Evolutionary conservation across 768 basidiomycete species (phyloP).

Genomic region (Saitozyma sp.): DNA sequence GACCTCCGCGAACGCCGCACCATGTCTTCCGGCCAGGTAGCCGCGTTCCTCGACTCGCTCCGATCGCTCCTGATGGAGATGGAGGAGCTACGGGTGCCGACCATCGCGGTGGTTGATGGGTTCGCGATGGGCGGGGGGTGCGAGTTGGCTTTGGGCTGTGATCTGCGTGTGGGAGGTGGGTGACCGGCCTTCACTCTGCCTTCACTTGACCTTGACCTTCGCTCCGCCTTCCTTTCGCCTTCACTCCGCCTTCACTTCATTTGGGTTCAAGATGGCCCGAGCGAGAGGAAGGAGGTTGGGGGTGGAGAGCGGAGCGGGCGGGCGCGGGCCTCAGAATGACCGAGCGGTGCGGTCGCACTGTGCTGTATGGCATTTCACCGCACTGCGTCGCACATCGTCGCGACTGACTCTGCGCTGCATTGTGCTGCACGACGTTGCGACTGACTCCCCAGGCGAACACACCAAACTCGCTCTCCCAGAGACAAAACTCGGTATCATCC

Average conservation of each 20-base stretch:
- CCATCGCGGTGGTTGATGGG: conserved; percentile 83
- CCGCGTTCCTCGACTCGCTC: conserved; percentile 73
- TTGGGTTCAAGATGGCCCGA: no score
- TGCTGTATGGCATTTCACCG: no score
- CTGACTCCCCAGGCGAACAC: conserved; percentile 16
- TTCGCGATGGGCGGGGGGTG: conserved; percentile 91
- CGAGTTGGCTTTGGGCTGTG: conserved; percentile 83
- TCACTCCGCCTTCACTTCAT: not conserved
- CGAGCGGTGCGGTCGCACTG: no score
- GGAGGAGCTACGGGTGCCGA: conserved; percentile 82
- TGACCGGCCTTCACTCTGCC: conserved; percentile 55
- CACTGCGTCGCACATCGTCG: not conserved
- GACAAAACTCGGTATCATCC: conserved; percentile 90
- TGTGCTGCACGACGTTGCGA: not conserved
- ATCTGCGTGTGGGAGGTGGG: conserved; percentile 73
- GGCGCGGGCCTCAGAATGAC: no score
- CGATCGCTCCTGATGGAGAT: conserved; percentile 70
- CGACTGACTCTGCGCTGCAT: not conserved
- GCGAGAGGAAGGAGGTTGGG: no score
- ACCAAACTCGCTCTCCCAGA: conserved; percentile 90
- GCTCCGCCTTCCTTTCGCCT: not conserved
- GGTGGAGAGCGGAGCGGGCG: no score
- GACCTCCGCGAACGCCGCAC: conserved; percentile 81
- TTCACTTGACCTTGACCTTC: not conserved
- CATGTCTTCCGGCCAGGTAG: conserved; percentile 74